Conservation (phyloP, 2,329 filamentous ascomycete species). For the Cladosporium sp. region DNA sequence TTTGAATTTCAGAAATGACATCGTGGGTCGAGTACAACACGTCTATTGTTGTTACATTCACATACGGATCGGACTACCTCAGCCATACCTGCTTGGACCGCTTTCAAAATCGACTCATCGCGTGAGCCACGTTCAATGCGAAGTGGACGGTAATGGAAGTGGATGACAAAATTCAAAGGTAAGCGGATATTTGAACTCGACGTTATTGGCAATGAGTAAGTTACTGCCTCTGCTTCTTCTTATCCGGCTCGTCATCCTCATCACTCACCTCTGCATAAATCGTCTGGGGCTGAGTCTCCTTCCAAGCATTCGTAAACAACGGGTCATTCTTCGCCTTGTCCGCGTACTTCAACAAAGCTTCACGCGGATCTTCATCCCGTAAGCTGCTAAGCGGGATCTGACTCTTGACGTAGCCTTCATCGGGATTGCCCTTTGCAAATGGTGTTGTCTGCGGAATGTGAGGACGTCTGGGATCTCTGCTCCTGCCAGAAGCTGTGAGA, state of each 20-base stretch:
- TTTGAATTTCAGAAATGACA: too few relatives aligned
- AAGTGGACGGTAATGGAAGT: too few relatives aligned
- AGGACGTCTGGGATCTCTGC: constrained; percentile 77
- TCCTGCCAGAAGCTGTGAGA: constrained; percentile 71
- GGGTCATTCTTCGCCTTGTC: constrained; percentile 90
- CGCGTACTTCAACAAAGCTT: constrained; percentile 91
- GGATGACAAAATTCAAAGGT: background rate
- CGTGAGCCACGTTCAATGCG: too few relatives aligned
- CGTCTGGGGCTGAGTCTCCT: constrained; percentile 83
- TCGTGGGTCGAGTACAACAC: too few relatives aligned
- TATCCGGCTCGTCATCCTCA: constrained; percentile 71
- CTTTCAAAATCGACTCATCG: too few relatives aligned
- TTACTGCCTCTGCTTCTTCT: constrained; percentile 43
- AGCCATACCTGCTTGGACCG: too few relatives aligned
- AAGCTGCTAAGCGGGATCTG: constrained; percentile 87
- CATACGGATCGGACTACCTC: too few relatives aligned
- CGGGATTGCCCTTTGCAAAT: constrained; percentile 84
- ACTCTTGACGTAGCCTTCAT: constrained; percentile 82
- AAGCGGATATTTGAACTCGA: background rate
- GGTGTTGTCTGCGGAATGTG: constrained; percentile 80
- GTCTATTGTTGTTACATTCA: too few relatives aligned
- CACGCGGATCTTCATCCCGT: constrained; percentile 92
- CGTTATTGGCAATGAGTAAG: background rate
- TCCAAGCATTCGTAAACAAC: constrained; percentile 91
- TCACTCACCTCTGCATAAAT: constrained; percentile 89